phyloP scores from a whole-genome alignment of 495 filamentous ascomycete species.

The Neurospora sp. region DNA sequence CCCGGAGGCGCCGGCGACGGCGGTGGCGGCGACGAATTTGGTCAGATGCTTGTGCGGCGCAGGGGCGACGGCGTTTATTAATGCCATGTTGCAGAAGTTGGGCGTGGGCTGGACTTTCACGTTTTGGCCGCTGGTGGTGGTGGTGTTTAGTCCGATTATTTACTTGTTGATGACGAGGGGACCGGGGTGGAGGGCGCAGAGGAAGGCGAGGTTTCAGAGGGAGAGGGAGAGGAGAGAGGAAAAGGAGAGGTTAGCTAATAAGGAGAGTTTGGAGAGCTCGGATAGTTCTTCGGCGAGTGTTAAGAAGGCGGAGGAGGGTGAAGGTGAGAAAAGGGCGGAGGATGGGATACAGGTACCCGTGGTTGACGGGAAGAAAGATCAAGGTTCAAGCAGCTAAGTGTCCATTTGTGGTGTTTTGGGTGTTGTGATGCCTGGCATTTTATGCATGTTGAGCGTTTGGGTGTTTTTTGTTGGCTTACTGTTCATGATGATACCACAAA shows the following conservation, averaged over 20 bases:
- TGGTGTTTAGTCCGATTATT: constrained; percentile 27
- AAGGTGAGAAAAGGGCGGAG: neutral
- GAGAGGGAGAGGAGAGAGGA: constrained; percentile 16
- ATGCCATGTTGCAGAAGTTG: constrained; percentile 30
- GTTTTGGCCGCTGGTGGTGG: constrained; percentile 29
- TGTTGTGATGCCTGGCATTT: neutral
- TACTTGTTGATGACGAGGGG: constrained; percentile 29
- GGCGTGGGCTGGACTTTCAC: constrained; percentile 41
- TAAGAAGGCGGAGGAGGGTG: neutral
- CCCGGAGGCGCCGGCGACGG: constrained; percentile 35
- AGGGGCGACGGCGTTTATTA: constrained; percentile 32
- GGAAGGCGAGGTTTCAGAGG: constrained; percentile 17
- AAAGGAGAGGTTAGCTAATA: neutral
- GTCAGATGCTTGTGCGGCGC: constrained; percentile 36
- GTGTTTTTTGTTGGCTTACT: neutral
- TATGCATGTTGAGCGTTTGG: neutral
- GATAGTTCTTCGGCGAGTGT: neutral
- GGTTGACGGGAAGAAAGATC: neutral
- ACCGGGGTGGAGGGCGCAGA: constrained; percentile 32
- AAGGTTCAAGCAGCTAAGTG: neutral
- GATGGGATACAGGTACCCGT: neutral
- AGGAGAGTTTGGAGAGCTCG: neutral
- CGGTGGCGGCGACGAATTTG: constrained; percentile 39
- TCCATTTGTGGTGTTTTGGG: neutral
- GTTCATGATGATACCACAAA: neutral